Conservation (phyloP, 139 green algal genomes). For the Nannochloris sp. region DNA sequence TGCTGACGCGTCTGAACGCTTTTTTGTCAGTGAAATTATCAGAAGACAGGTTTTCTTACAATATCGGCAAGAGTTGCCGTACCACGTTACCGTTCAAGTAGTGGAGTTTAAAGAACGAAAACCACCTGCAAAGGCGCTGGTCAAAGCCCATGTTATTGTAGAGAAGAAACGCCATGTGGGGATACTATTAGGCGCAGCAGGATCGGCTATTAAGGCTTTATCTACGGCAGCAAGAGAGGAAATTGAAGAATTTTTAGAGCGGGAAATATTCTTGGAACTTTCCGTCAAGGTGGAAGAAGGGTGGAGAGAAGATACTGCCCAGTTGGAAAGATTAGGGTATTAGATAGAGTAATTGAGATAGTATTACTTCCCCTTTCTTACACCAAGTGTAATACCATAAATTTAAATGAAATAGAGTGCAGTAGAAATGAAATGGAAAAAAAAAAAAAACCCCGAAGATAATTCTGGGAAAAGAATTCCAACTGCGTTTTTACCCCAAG, state of each 20-base stretch:
- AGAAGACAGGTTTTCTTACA: constrained; percentile 90
- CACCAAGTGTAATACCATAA: not conserved
- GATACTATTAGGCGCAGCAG: constrained; percentile 74
- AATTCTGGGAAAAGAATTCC: too few relatives aligned
- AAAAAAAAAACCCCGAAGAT: not conserved
- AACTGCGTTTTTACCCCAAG: too few relatives aligned
- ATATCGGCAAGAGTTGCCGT: constrained; percentile 90
- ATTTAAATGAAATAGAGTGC: not conserved
- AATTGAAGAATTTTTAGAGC: constrained; percentile 76
- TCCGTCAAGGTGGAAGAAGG: constrained; percentile 57
- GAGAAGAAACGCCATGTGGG: constrained; percentile 60
- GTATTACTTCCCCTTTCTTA: not conserved
- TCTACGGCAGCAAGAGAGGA: constrained; percentile 46
- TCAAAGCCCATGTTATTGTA: constrained; percentile 39
- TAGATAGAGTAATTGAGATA: constrained; percentile 1
- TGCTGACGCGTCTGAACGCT: constrained; percentile 84
- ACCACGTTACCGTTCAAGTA: constrained; percentile 72
- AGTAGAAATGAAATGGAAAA: not conserved
- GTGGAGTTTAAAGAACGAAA: constrained; percentile 64
- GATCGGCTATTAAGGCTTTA: constrained; percentile 57
- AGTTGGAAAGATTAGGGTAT: constrained; percentile 7
- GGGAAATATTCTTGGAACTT: constrained; percentile 70
- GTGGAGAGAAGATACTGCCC: constrained; percentile 36
- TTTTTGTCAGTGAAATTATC: constrained; percentile 97
- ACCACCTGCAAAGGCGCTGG: not conserved